Conservation (phyloP, 345 rosid species). For the Dovyalis caffra region DNA sequence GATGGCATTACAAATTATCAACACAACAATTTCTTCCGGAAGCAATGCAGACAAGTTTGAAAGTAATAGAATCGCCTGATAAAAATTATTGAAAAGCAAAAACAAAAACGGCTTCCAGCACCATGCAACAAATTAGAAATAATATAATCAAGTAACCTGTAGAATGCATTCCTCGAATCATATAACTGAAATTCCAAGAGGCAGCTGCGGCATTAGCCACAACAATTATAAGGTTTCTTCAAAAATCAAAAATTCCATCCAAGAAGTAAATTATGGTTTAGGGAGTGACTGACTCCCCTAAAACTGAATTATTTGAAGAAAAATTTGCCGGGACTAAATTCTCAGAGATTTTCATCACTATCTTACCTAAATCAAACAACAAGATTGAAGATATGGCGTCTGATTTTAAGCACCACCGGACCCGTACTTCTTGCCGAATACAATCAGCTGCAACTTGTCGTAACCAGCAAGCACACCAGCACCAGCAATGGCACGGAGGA, state of each 20-base stretch:
- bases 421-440: constrained; percentile 36
- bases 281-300: constrained; percentile 30
- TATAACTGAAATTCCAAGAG: constrained; percentile 1
- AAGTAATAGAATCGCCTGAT: no score
- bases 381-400: neutral
- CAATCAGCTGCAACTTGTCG: constrained; percentile 38
- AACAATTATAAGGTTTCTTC: constrained; percentile 8
- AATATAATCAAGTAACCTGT: neutral
- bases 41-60: no score
- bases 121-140: neutral
- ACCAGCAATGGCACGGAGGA: constrained; percentile 37
- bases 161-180: neutral
- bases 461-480: constrained; percentile 42
- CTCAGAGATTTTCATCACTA: constrained; percentile 55
- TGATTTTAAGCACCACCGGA: constrained; percentile 28
- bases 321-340: constrained; percentile 30
- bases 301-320: constrained; percentile 41
- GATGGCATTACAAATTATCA: no score
- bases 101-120: neutral
- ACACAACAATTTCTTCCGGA: no score
- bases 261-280: constrained; percentile 17
- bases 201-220: constrained; percentile 10
- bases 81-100: neutral
- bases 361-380: constrained; percentile 32
- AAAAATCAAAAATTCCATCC: constrained; percentile 25